Base-by-base conservation (phyloP, 2,329 filamentous ascomycete species). In the Cladobotryum protrusum region DNA sequence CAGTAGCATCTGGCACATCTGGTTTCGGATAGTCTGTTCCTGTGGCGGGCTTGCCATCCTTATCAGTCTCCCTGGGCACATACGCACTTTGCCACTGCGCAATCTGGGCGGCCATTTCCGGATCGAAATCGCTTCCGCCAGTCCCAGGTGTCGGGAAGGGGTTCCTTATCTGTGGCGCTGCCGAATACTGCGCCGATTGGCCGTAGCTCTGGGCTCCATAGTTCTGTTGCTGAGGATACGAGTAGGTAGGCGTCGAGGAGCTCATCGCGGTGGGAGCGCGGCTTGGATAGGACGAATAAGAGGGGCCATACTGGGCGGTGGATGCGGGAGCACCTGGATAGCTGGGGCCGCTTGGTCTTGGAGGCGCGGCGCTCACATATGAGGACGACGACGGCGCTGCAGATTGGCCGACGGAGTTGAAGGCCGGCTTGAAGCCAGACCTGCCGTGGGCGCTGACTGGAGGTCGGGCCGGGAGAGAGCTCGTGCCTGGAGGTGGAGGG, bases 1-100 rank as follows among this genome's bases (percentile, higher is more conserved):
- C 72, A 7, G 77, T 71, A 1, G 74, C 70, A 8, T 71, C 65
- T 4, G 73, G 72, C 1, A 71, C 66, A 48, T 64, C 57, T 34
- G 59, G 49, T 36, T 62, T 63, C 52, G 66, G 57, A 48, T 62
- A 59, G 7, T 63, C 60, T n/a, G 63, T 55, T 34, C 59, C 47
- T 8, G 61, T 48, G 41, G 61, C 47, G 24, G 60, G 54, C 19
- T 63, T 65, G 49, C 74, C 49, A 63, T 66, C 46, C 56, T 59
- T 61, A 54, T 58, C 58, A 36, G 66, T 57, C 45, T 86, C 83
- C 59, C 79, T 84, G 45, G 76, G 78, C 55, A 83, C 80, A 68
- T 96, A 96, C 20, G 90, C 89, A 68, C 86, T 92, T 69, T 95
- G 90, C 89, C 92, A 96, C 68, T 95, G 88, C 44, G 91, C 90